phyloP scores from a whole-genome alignment of 306 rosid genomes.

The Spatholobus suberectus region DNA sequence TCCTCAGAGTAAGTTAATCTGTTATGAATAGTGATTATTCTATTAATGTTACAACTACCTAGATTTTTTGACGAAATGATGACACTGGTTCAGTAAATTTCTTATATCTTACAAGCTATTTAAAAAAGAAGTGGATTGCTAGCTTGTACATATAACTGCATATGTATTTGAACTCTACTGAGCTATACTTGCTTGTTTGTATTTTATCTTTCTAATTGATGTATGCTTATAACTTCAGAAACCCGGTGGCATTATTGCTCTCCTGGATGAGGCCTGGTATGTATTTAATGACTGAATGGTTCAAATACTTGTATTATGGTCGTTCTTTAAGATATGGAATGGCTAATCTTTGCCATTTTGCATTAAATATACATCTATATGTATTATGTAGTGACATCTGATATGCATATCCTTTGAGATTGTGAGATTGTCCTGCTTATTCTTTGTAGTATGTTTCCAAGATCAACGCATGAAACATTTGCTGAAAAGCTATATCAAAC shows the following conservation, averaged over 20 bases:
- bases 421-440: conserved; percentile 45
- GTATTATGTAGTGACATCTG: background rate
- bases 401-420: conserved; percentile 42
- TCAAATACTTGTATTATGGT: conserved; percentile 12
- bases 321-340: conserved; percentile 14
- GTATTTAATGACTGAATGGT: conserved; percentile 36
- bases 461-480: conserved; percentile 91
- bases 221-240: conserved; percentile 65
- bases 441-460: conserved; percentile 95
- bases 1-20: background rate
- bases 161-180: background rate
- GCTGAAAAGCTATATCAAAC: conserved; percentile 95
- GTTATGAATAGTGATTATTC: background rate
- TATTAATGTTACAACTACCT: background rate
- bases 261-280: conserved; percentile 98
- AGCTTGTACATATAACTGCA: background rate
- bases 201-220: conserved; percentile 49
- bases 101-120: conserved; percentile 10
- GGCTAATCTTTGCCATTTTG: conserved; percentile 18
- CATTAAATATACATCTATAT: background rate
- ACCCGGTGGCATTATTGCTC: conserved; percentile 97
- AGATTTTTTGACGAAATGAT: background rate
- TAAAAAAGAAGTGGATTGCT: background rate
- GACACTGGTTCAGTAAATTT: background rate
- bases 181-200: background rate